Conservation (phyloP, 305 asterid species). For the Caryopteris hybrid region DNA sequence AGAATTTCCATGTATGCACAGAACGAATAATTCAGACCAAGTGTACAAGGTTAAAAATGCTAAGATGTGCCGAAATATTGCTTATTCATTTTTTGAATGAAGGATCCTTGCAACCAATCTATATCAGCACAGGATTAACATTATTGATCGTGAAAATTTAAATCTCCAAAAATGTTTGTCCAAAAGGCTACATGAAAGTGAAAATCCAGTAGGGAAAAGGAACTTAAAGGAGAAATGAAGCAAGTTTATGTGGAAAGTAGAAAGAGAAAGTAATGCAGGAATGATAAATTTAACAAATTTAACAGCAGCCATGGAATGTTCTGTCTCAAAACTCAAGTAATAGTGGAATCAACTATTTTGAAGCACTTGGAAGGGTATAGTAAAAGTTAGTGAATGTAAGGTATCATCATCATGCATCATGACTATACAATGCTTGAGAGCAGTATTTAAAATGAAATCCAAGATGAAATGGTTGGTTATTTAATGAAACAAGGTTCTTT, state of each 20-base stretch:
- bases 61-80: neutral
- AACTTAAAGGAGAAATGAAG: neutral
- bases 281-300: too few relatives aligned
- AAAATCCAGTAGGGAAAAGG: neutral
- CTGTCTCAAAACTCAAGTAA: neutral
- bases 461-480: neutral
- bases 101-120: neutral
- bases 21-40: neutral
- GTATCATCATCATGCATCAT: neutral
- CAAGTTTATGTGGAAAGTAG: neutral
- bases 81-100: neutral
- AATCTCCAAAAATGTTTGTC: neutral
- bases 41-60: neutral
- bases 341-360: neutral
- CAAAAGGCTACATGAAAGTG: neutral
- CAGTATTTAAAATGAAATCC: neutral
- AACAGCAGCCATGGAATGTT: neutral
- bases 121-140: neutral
- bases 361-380: neutral
- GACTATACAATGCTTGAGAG: neutral
- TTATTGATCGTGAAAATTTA: neutral
- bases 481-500: constrained; percentile 2
- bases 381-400: neutral
- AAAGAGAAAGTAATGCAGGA: neutral
- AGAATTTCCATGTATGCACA: neutral